phyloP scores from a whole-genome alignment of 208 protist genomes.

The Trypanosoma caninum region DNA sequence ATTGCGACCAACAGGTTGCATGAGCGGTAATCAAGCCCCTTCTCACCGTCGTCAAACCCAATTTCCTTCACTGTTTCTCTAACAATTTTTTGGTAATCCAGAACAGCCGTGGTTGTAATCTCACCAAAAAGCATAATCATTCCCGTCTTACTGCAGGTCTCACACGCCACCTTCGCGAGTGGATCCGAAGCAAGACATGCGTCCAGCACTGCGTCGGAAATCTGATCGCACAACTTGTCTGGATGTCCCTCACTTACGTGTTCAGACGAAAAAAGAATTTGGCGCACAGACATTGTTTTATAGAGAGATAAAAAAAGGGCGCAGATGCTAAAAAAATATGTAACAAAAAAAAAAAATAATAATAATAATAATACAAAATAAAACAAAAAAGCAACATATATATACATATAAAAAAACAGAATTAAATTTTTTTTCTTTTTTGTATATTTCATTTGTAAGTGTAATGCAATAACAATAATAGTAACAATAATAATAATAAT shows the following conservation, averaged over 20 bases:
- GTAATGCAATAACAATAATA: not conserved
- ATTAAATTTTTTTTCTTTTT: not conserved
- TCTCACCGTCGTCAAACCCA: constrained; percentile 95
- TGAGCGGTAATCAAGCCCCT: constrained; percentile 98
- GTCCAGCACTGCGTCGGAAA: constrained; percentile 99
- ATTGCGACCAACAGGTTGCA: constrained; percentile 97
- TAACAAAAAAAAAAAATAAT: constrained; percentile 13
- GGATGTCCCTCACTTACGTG: constrained; percentile 99
- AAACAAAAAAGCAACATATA: not conserved
- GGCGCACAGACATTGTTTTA: constrained; percentile 82
- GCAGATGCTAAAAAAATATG: not conserved
- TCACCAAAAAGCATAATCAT: constrained; percentile 99
- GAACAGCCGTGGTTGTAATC: constrained; percentile 97
- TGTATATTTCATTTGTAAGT: not conserved
- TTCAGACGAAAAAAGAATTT: constrained; percentile 99
- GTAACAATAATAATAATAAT: too few species aligned
- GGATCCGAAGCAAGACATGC: constrained; percentile 97
- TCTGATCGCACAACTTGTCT: constrained; percentile 99
- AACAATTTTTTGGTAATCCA: constrained; percentile 98
- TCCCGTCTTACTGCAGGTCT: constrained; percentile 98
- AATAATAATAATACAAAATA: constrained; percentile 5
- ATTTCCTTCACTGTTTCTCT: constrained; percentile 97
- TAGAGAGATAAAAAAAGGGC: too few species aligned
- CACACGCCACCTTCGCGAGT: constrained; percentile 98
- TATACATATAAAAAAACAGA: constrained; percentile 4